phyloP scores from a whole-genome alignment of 495 filamentous ascomycete species.

The Neurospora cerealis region DNA sequence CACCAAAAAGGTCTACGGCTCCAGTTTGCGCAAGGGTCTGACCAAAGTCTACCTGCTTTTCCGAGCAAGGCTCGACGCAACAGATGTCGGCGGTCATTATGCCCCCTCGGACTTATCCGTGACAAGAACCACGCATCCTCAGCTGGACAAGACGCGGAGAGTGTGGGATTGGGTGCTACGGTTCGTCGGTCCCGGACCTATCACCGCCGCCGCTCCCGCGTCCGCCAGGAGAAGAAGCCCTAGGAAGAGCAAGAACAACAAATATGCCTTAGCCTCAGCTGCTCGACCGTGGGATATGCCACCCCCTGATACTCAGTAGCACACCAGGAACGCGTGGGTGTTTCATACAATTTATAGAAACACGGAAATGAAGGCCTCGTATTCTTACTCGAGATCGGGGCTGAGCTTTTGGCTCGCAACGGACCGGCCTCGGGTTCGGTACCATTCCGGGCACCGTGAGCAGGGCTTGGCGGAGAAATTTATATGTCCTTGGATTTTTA shows the following conservation, averaged over 20 bases:
- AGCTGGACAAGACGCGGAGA: constrained; percentile 50
- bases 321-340: not conserved
- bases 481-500: not conserved
- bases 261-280: not conserved
- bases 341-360: not conserved
- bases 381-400: not conserved
- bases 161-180: constrained; percentile 66
- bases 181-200: constrained; percentile 46
- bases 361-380: not conserved
- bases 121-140: constrained; percentile 30
- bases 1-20: constrained; percentile 64
- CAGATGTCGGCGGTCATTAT: constrained; percentile 35
- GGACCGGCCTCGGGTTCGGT: not conserved
- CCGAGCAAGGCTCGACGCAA: constrained; percentile 31
- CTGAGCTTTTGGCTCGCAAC: not conserved
- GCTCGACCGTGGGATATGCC: not conserved
- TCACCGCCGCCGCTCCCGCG: not conserved
- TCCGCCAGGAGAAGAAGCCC: not conserved
- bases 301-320: constrained; percentile 13
- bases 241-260: not conserved
- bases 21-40: constrained; percentile 56
- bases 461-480: not conserved
- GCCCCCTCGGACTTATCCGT: constrained; percentile 25
- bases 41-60: constrained; percentile 65
- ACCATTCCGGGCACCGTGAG: not conserved